Evolutionary conservation across 1,284 basidiomycete species (phyloP).

Genomic region (Ustilago esculenta): DNA sequence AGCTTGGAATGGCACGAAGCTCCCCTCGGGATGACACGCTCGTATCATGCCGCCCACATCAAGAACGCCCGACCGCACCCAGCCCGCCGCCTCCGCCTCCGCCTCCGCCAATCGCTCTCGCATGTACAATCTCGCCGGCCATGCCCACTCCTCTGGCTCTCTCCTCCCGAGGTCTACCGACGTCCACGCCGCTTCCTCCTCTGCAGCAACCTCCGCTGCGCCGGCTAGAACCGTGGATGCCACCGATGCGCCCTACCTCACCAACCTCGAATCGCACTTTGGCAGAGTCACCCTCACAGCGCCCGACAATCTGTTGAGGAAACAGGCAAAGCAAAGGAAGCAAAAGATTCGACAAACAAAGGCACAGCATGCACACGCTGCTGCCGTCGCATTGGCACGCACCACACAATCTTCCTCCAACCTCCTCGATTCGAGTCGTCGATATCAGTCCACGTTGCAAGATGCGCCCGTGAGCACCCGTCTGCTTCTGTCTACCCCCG

Average conservation of each 20-base stretch:
- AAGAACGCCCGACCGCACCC: slow-evolving; percentile 18
- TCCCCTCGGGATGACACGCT: slow-evolving; percentile 12
- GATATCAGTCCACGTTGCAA: slow-evolving; percentile 30
- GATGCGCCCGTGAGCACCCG: slow-evolving; percentile 23
- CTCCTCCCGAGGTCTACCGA: slow-evolving; percentile 41
- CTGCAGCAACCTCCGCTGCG: slow-evolving; percentile 5
- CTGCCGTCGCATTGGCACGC: slow-evolving; percentile 40
- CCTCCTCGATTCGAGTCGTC: slow-evolving; percentile 29
- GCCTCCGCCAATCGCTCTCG: slow-evolving; percentile 26
- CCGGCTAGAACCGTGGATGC: slow-evolving; percentile 21
- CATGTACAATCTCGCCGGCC: slow-evolving; percentile 47
- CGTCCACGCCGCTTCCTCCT: slow-evolving; percentile 22
- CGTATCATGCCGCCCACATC: slow-evolving; percentile 16
- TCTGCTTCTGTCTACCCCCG: slow-evolving; percentile 9
- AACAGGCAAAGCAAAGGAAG: slow-evolving; percentile 58
- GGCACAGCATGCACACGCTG: slow-evolving; percentile 45
- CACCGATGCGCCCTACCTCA: slow-evolving; percentile 55
- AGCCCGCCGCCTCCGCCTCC: slow-evolving; percentile 6
- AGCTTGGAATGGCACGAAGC: no score
- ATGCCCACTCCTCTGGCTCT: slow-evolving; percentile 45
- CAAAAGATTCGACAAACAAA: slow-evolving; percentile 46
- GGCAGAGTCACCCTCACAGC: slow-evolving; percentile 62
- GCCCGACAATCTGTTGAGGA: slow-evolving; percentile 62
- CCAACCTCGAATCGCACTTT: slow-evolving; percentile 55
- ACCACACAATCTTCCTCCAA: slow-evolving; percentile 16